Evolutionary conservation across 495 filamentous ascomycete species (phyloP), one percentile per base, ranked within the genome.

Genomic region (Recurvomyces mirabilis): DNA sequence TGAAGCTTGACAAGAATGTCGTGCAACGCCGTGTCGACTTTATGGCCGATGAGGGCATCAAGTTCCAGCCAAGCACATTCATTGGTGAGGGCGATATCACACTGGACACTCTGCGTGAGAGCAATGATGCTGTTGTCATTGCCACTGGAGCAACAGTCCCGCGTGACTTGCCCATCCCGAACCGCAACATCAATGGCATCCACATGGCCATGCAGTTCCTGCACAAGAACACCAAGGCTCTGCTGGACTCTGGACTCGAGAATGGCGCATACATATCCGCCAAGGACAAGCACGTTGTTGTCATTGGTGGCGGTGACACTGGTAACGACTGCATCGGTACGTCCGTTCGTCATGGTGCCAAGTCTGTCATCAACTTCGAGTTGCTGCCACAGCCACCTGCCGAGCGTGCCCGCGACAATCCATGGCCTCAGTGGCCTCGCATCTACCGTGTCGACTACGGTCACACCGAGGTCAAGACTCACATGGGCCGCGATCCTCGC

Each of bases 271-370:
- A 96, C 66, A 93, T 99, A 60, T 94, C 86, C 10, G 91, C 91
- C 52, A 94, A 94, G 67, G 87, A 79, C 65, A 96, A 96, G 73
- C 65, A 99, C 57, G 93, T 99, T 41, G 75, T 99, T 35, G 91
- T 99, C 56, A 96, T 99, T 61, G 91, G 91, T 55, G 91, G 91
- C 66, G 91, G 91, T 72, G 91, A 99, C 62, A 99, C 91, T 33
- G 91, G 91, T 56, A 99, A 99, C 61, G 91, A 99, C 65, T 99
- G 91, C 67, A 95, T 99, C 61, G 91, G 93, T 63, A 99, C 91
- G 31, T 93, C 93, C 4, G 86, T 99, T 52, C 93, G 91, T 38
- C 91, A 99, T 61, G 91, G 91, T 42, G 91, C 91, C 53, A 94
- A 91, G 65, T 93, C 84, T 2, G 86, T 99, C 46, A 81, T 81